Conservation (phyloP, 768 basidiomycete genomes). For the Suillus fuscotomentosus region DNA sequence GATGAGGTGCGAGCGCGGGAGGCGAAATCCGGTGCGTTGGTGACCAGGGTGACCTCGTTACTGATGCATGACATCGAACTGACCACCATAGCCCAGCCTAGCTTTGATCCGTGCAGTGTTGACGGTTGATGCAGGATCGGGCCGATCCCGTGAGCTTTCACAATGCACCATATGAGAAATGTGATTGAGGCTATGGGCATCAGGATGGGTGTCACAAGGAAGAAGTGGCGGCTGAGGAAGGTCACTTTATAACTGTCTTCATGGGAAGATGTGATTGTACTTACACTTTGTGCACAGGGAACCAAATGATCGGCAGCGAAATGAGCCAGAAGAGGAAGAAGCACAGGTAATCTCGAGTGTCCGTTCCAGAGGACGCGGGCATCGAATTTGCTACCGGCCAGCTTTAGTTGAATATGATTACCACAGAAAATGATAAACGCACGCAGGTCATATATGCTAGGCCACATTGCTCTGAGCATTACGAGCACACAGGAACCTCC, state of each 20-base stretch:
- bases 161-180: slow-evolving; percentile 78
- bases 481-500: slow-evolving; percentile 78
- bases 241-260: slow-evolving; percentile 6
- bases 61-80: slow-evolving; percentile 76
- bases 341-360: slow-evolving; percentile 68
- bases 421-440: slow-evolving; percentile 6
- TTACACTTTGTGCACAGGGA: slow-evolving; percentile 79
- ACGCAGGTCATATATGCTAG: slow-evolving; percentile 66
- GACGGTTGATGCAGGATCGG: slow-evolving; percentile 68
- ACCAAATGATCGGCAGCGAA: slow-evolving; percentile 77
- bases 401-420: neutral
- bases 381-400: slow-evolving; percentile 56
- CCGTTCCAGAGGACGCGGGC: slow-evolving; percentile 70
- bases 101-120: slow-evolving; percentile 61
- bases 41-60: slow-evolving; percentile 77
- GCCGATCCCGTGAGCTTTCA: slow-evolving; percentile 75
- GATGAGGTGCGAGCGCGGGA: slow-evolving; percentile 56
- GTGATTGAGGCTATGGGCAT: slow-evolving; percentile 66
- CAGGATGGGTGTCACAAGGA: slow-evolving; percentile 74
- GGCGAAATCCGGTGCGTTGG: slow-evolving; percentile 79
- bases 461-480: slow-evolving; percentile 77
- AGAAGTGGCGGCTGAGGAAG: slow-evolving; percentile 62
- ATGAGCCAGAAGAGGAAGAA: slow-evolving; percentile 89
- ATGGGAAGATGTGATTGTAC: slow-evolving; percentile 23
- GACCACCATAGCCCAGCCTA: slow-evolving; percentile 75